Evolutionary conservation across 257 asterid species (phyloP).

Genomic region (Orobanche coerulescens): DNA sequence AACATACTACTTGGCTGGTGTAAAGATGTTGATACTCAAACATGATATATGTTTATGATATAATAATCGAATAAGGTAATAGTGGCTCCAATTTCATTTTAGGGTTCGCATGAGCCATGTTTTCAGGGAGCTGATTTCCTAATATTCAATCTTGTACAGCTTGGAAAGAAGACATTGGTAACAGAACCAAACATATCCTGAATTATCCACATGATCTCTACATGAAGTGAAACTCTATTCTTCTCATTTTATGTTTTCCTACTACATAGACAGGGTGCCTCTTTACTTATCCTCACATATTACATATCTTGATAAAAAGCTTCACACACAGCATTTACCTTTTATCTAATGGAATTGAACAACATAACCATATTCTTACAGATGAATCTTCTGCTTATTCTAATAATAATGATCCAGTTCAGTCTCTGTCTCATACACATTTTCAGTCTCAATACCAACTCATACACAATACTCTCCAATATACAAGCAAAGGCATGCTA

Average conservation of each 20-base stretch:
- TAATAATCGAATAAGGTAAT: neutral
- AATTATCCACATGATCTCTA: neutral
- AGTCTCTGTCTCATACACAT: no score
- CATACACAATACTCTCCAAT: no score
- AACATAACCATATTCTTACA: neutral
- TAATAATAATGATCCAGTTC: no score
- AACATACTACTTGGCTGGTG: neutral
- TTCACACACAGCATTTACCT: neutral
- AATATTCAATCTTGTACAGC: neutral
- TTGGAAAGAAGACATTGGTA: neutral
- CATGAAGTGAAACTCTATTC: neutral
- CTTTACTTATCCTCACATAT: neutral
- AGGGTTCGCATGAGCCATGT: neutral
- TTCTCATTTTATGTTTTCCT: slow-evolving; percentile 10
- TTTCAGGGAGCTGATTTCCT: neutral
- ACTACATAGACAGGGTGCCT: neutral
- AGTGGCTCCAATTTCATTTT: neutral
- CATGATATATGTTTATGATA: neutral
- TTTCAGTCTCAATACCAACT: no score
- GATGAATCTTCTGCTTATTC: neutral
- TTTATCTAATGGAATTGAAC: slow-evolving; percentile 1
- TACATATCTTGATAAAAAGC: neutral
- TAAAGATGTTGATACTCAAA: neutral
- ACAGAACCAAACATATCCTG: neutral
- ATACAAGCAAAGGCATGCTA: neutral